Conservation (phyloP, 495 filamentous ascomycete genomes). For the Rusavskia elegans region DNA sequence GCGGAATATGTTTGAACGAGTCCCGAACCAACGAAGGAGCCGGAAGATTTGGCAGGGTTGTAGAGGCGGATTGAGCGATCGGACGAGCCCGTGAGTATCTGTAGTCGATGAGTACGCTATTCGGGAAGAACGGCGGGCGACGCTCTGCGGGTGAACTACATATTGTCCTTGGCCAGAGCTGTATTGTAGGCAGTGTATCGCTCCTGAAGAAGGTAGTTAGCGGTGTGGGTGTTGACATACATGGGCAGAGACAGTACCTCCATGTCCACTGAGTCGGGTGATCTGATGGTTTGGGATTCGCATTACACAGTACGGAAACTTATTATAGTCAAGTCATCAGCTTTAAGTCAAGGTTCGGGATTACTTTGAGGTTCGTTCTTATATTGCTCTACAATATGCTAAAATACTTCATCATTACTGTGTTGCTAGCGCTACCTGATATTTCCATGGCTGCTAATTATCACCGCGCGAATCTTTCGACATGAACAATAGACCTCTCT, state of each 20-base stretch:
- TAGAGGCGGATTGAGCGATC: slow-evolving; percentile 79
- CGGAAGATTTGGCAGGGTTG: slow-evolving; percentile 19
- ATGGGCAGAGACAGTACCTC: neutral
- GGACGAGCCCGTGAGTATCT: slow-evolving; percentile 45
- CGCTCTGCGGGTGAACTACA: slow-evolving; percentile 10
- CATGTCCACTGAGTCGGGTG: slow-evolving; percentile 10
- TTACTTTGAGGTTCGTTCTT: too few relatives aligned
- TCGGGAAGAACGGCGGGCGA: neutral
- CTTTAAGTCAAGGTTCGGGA: too few relatives aligned
- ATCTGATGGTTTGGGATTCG: slow-evolving; percentile 10
- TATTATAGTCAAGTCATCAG: too few relatives aligned
- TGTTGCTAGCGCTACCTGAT: too few relatives aligned
- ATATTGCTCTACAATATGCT: too few relatives aligned
- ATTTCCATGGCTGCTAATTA: too few relatives aligned
- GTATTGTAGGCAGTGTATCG: slow-evolving; percentile 60
- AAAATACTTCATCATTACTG: too few relatives aligned
- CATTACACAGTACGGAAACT: slow-evolving; percentile 6
- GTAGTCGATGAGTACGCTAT: slow-evolving; percentile 15
- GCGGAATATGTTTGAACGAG: slow-evolving; percentile 77
- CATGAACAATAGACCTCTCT: too few relatives aligned
- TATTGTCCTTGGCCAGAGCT: slow-evolving; percentile 52
- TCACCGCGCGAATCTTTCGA: too few relatives aligned
- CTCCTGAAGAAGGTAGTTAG: slow-evolving; percentile 25
- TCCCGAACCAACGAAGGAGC: slow-evolving; percentile 22
- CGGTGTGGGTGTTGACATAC: too few relatives aligned